Percentiles rank a stretch among this genome's conserved stretches.
Conservation (phyloP, 2,329 filamentous ascomycete species). For the Ploettnerulaceae sp. region DNA sequence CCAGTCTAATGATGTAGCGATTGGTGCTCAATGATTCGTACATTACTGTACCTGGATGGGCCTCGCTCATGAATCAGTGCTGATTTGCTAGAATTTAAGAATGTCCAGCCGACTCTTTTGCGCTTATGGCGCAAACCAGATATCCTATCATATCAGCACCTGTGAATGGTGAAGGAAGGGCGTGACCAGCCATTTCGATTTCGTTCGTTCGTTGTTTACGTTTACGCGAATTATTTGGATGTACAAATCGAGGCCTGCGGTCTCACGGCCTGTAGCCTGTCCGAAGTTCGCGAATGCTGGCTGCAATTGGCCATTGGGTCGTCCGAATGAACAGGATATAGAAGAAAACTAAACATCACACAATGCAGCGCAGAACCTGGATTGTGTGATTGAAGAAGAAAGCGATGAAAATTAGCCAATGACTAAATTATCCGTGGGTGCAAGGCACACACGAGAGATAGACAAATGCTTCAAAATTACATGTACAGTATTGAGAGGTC, state of each 20-base stretch:
- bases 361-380: too few relatives aligned
- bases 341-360: constrained; percentile 4
- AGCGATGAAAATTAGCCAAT: too few relatives aligned
- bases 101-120: constrained; percentile 21
- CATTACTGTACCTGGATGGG: constrained; percentile 22
- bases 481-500: too few relatives aligned
- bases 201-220: neutral
- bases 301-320: constrained; percentile 24
- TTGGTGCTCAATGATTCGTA: constrained; percentile 7
- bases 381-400: too few relatives aligned
- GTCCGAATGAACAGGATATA: constrained; percentile 19
- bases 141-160: constrained; percentile 22
- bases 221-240: neutral
- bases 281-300: constrained; percentile 17
- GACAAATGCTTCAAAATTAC: too few relatives aligned
- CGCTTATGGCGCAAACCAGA: constrained; percentile 27
- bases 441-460: neutral
- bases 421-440: too few relatives aligned
- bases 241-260: constrained; percentile 16
- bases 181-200: constrained; percentile 7
- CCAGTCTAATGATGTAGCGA: neutral
- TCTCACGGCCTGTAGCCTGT: constrained; percentile 23
- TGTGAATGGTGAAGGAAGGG: constrained; percentile 10
- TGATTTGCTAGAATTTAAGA: constrained; percentile 23
- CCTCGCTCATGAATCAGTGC: constrained; percentile 13